These are phyloP conservation scores for Polytrichum formosum DNA, from an alignment of 225 moss, liverwort and hornwort species.

Conservation along the genomic window DNA sequence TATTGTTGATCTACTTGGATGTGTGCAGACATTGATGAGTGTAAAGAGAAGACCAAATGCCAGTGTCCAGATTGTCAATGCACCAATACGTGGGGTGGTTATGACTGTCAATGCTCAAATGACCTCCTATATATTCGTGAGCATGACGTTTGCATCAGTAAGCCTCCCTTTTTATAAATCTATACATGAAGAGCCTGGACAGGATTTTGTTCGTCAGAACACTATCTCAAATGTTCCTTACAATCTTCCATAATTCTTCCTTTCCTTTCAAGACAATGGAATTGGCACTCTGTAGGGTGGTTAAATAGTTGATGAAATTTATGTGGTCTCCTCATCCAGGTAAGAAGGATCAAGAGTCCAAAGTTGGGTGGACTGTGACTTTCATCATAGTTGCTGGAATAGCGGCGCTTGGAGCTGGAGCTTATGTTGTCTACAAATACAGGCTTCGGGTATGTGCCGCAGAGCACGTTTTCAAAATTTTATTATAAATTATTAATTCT, in stretches of 20 bases:
- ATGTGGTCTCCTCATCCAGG: conserved; percentile 18
- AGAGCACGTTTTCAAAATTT: no score
- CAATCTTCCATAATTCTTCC: neutral
- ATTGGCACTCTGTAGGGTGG: neutral
- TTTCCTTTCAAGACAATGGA: neutral
- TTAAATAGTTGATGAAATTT: no score
- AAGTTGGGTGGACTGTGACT: conserved; percentile 58
- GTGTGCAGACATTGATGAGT: conserved; percentile 66
- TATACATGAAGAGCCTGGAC: no score
- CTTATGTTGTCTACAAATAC: conserved; percentile 78
- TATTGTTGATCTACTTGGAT: no score
- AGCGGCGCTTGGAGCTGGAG: conserved; percentile 36
- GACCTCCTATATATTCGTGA: conserved; percentile 79
- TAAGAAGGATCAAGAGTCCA: conserved; percentile 34
- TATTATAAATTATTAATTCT: no score
- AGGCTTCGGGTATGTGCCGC: conserved; percentile 50
- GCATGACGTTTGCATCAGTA: conserved; percentile 84
- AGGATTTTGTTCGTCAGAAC: no score
- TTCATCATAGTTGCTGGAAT: conserved; percentile 41
- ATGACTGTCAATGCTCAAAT: conserved; percentile 69
- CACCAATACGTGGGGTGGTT: conserved; percentile 78
- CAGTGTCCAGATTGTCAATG: conserved; percentile 83
- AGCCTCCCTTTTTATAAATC: conserved; percentile 9
- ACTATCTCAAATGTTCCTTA: no score
- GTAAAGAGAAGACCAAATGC: conserved; percentile 54